These are phyloP conservation scores for Barnettozyma pratensis DNA, from an alignment of 805 yeast genomes.

Conservation along the genomic window DNA sequence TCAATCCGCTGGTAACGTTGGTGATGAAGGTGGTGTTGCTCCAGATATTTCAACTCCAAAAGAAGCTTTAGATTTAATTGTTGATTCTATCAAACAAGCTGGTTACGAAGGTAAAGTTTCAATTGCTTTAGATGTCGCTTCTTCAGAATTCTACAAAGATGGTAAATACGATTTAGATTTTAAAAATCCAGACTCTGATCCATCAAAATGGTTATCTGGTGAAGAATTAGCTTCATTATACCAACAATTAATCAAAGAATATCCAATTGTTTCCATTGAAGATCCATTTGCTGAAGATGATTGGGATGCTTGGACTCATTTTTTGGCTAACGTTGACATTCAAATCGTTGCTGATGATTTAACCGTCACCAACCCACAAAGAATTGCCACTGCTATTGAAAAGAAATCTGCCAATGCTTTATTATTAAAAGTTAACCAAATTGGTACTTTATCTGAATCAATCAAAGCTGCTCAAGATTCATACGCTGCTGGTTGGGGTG, in stretches of 20 bases:
- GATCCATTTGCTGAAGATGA: constrained; percentile 99
- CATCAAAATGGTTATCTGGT: constrained; percentile 88
- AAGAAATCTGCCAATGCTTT: constrained; percentile 93
- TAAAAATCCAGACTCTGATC: constrained; percentile 93
- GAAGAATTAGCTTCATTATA: constrained; percentile 81
- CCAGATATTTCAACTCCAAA: constrained; percentile 93
- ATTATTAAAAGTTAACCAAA: constrained; percentile 97
- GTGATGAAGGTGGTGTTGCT: constrained; percentile 99
- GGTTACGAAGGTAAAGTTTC: constrained; percentile 92
- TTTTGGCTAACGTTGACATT: constrained; percentile 67
- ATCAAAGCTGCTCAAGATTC: constrained; percentile 96
- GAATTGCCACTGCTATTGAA: constrained; percentile 94
- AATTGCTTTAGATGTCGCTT: constrained; percentile 95
- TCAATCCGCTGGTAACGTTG: constrained; percentile 98
- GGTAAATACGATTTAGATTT: constrained; percentile 97
- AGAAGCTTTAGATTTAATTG: constrained; percentile 95
- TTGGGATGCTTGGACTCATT: constrained; percentile 97
- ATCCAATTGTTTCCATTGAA: constrained; percentile 98
- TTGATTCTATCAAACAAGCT: constrained; percentile 83
- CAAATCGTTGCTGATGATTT: constrained; percentile 98
- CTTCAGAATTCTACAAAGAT: constrained; percentile 96
- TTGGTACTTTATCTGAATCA: constrained; percentile 94
- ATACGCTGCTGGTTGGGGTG: constrained; percentile 97
- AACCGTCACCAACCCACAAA: constrained; percentile 95
- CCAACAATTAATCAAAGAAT: constrained; percentile 71